phyloP scores from a whole-genome alignment of 2,329 filamentous ascomycete species.

The Phaeomoniella chlamydospora region DNA sequence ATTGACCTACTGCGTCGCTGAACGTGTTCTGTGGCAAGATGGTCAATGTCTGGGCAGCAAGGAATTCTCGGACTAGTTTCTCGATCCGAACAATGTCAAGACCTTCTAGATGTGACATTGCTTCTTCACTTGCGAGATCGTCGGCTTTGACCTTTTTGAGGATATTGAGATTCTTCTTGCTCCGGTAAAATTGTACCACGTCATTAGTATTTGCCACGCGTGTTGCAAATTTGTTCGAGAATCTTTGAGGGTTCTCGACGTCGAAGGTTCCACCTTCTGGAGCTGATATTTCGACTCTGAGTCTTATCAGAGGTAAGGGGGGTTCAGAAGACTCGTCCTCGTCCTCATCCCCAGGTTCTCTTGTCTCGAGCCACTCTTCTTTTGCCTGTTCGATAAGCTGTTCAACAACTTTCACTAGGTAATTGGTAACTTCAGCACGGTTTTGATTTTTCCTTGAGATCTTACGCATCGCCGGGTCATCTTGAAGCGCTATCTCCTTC shows the following conservation, averaged over 20 bases:
- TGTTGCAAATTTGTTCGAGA: constrained; percentile 83
- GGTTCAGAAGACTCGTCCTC: constrained; percentile 33
- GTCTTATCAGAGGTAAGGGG: constrained; percentile 70
- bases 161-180: constrained; percentile 49
- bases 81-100: constrained; percentile 77
- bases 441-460: constrained; percentile 75
- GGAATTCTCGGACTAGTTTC: constrained; percentile 73
- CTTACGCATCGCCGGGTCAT: constrained; percentile 62
- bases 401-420: constrained; percentile 65
- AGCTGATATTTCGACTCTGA: constrained; percentile 81
- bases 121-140: constrained; percentile 49
- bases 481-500: constrained; percentile 61
- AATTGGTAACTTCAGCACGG: constrained; percentile 60
- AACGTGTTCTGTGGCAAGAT: constrained; percentile 88
- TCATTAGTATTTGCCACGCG: constrained; percentile 89
- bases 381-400: constrained; percentile 79
- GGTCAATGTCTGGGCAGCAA: constrained; percentile 75
- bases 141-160: constrained; percentile 24
- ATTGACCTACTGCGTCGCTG: constrained; percentile 81
- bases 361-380: constrained; percentile 64
- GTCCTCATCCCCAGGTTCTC: constrained; percentile 45
- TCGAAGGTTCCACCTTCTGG: constrained; percentile 77
- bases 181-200: constrained; percentile 82
- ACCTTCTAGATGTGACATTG: constrained; percentile 43
- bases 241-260: constrained; percentile 87